Evolutionary conservation across 2,329 filamentous ascomycete genomes (phyloP), one percentile per base, ranked within the genome.

Genomic region (Curvularia verruculosa): DNA sequence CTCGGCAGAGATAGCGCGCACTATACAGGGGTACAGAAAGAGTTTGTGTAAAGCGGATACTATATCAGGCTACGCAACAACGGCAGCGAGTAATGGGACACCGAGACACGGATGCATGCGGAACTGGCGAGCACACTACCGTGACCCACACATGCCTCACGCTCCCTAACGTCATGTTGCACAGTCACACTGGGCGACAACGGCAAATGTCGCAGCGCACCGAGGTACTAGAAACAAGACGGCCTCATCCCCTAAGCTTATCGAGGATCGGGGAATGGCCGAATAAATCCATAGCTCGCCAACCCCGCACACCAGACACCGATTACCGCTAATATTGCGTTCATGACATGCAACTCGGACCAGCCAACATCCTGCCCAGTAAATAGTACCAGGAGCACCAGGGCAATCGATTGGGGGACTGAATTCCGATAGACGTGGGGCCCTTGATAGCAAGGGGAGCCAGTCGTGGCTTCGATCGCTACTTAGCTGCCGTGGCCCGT

Each of bases 261-360:
- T 36, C 34, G 34, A 24, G 40, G 31, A 21, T 18, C 19, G 34
- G 24, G 19, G 8, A 19, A 23, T 34, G 23, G 49, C 43, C 23
- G 41, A 10, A 29, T 29, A 10, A 29, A 41, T 36, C 31, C 39
- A n/a, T 23, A 29, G 31, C 39, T 28, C 41, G 43, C 37, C 37
- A n/a, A 53, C 49, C 49, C 49, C 49, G 37, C 54, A 56, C 36
- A 19, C 43, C 3, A 31, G 45, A 24, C 23, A 18, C 19, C 5
- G 36, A 56, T 55, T 23, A 47, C 23, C 54, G 40, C 46, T 49
- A 37, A 56, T 43, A 37, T 47, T 18, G 36, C 28, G 29, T 19
- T 34, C 19, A n/a, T 15, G 19, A 18, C 26, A 10, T 12, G 48
- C 36, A n/a, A 31, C 26, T 23, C 24, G 13, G 39, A 43, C 29